Evolutionary conservation across 2,329 filamentous ascomycete genomes (phyloP), one percentile per base, ranked within the genome.

Genomic region (Thermomyces lanuginosus): DNA sequence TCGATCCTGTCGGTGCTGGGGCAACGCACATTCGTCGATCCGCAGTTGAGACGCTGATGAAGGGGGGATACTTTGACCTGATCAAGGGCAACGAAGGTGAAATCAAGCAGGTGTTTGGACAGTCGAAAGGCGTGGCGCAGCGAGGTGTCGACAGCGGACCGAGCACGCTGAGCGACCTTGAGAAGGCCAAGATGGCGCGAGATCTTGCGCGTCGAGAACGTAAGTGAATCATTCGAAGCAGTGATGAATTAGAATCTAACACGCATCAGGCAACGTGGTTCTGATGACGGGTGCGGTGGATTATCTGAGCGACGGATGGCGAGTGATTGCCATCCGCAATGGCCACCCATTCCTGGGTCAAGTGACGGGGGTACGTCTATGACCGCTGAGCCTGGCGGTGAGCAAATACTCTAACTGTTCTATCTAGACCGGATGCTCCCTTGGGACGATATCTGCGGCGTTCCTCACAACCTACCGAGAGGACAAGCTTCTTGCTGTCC

Each of bases 51-150:
- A 64, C 64, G 2, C 68, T 95, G 19, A 63, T 93, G 44, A 59
- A 67, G 0, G 64, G 61, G 2, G 83, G 82, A 20, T 80, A 80
- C 49, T 79, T 92, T 42, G 72, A 81, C 49, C 63, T 93, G 21
- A 84, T 95, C 53, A 95, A 95, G 49, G 86, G 86, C 25, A 95
- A 95, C 53, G 81, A 91, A 47, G 72, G 76, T 28, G 89, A 95
- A 51, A 83, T 95, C 34, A 62, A 67, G 24, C 73, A 78, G 2
- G 72, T 86, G 0, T 68, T 66, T 20, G 76, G 76, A 21, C 28
- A 24, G 7, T 24, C 27, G 7, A 60, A 65, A 22, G 53, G 47
- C 13, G 50, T 50, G 7, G 55, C 60, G 2, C 86, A 93, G 53
- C 72, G 76, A 22, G 86, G 86, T 25, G 86, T 95, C 7, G 86